These are phyloP conservation scores for Sphaceloma murrayae DNA, from an alignment of 2,329 filamentous ascomycete species.

Conservation along the genomic window DNA sequence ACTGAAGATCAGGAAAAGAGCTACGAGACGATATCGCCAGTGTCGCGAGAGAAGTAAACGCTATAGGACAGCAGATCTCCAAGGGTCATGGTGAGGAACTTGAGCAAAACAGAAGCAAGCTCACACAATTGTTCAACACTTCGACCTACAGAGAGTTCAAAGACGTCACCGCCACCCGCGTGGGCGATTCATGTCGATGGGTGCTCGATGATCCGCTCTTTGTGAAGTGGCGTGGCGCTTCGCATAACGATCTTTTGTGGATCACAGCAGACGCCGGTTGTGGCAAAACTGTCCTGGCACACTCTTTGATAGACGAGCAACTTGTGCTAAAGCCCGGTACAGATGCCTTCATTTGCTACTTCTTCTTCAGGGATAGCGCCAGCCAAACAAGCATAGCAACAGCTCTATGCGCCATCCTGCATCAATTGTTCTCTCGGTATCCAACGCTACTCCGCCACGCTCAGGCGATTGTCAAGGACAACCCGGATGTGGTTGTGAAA, in stretches of 20 bases:
- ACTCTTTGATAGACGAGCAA: constrained; percentile 28
- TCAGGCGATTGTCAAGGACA: constrained; percentile 21
- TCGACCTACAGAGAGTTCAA: constrained; percentile 26
- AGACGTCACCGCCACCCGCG: constrained; percentile 27
- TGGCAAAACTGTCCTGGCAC: constrained; percentile 34
- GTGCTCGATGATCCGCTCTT: constrained; percentile 26
- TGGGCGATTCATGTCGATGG: constrained; percentile 30
- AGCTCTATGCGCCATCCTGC: constrained; percentile 31
- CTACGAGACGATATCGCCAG: background rate
- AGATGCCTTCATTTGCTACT: constrained; percentile 25
- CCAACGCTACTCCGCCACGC: constrained; percentile 23
- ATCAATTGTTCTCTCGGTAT: constrained; percentile 30
- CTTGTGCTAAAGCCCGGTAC: constrained; percentile 16
- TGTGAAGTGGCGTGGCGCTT: constrained; percentile 23
- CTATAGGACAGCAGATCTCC: too few relatives aligned
- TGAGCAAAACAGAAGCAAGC: background rate
- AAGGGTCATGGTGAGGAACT: background rate
- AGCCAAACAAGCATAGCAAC: constrained; percentile 26
- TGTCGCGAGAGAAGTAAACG: too few relatives aligned
- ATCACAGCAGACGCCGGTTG: constrained; percentile 35
- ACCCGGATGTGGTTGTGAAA: constrained; percentile 20
- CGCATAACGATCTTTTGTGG: constrained; percentile 28
- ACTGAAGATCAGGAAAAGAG: background rate
- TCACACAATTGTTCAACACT: constrained; percentile 22
- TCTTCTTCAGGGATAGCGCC: constrained; percentile 34